Conservation (phyloP, 176 grass and related monocot species). For the Bromus sterilis region DNA sequence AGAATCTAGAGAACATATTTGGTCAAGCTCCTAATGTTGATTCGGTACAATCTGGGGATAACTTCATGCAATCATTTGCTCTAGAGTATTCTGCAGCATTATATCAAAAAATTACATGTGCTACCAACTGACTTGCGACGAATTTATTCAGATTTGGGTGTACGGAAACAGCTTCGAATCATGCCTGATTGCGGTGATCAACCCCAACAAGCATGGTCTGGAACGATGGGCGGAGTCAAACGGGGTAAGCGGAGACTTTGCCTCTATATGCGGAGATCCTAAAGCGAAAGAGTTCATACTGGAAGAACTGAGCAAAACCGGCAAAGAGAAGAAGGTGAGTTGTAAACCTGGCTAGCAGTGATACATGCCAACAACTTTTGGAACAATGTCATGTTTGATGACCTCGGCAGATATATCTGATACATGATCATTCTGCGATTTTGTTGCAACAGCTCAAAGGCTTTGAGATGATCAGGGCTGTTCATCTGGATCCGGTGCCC, state of each 20-base stretch:
- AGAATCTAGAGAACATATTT: slow-evolving; percentile 98
- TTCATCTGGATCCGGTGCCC: slow-evolving; percentile 74
- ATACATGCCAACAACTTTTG: neutral
- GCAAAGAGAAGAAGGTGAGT: slow-evolving; percentile 74
- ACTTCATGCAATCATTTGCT: neutral
- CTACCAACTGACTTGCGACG: neutral
- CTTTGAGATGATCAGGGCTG: slow-evolving; percentile 79
- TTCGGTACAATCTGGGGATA: slow-evolving; percentile 40
- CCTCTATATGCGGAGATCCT: slow-evolving; percentile 44
- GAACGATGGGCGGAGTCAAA: slow-evolving; percentile 74
- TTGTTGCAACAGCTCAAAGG: slow-evolving; percentile 73
- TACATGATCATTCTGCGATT: neutral
- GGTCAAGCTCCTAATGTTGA: slow-evolving; percentile 66
- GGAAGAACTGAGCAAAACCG: slow-evolving; percentile 54
- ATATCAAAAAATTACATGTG: neutral
- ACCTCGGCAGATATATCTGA: neutral
- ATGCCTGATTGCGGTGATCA: slow-evolving; percentile 66
- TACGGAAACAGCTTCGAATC: slow-evolving; percentile 98
- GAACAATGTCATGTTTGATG: neutral
- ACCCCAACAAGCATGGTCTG: slow-evolving; percentile 69
- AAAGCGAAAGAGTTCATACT: slow-evolving; percentile 70
- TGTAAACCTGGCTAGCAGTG: neutral
- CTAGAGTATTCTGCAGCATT: neutral
- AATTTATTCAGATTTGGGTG: slow-evolving; percentile 64
- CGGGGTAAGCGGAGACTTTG: slow-evolving; percentile 49